phyloP scores from a whole-genome alignment of 768 basidiomycete genomes.

The Mrakia hoshinonis region DNA sequence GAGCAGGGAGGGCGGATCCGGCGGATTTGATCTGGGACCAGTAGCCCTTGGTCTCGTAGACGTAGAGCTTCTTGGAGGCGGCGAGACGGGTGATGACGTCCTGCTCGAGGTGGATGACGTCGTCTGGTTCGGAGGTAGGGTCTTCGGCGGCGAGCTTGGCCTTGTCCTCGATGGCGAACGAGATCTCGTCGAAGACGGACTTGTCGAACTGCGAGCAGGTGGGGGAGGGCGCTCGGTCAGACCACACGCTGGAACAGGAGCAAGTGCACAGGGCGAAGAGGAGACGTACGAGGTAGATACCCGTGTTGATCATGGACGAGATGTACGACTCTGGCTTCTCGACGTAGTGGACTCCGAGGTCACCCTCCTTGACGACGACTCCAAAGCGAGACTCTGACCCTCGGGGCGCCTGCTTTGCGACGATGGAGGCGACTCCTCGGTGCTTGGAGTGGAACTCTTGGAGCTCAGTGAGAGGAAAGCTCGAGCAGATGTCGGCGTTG shows the following conservation, averaged over 20 bases:
- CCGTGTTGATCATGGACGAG: slow-evolving; percentile 29
- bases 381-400: slow-evolving; percentile 44
- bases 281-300: slow-evolving; percentile 9
- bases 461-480: slow-evolving; percentile 33
- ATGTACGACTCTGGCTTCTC: slow-evolving; percentile 47
- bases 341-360: slow-evolving; percentile 42
- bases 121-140: slow-evolving; percentile 41
- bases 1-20: slow-evolving; percentile 46
- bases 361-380: slow-evolving; percentile 42
- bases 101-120: slow-evolving; percentile 45
- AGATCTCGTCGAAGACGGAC: slow-evolving; percentile 44
- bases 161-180: slow-evolving; percentile 44
- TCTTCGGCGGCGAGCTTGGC: slow-evolving; percentile 39
- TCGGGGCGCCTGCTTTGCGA: slow-evolving; percentile 43
- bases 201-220: slow-evolving; percentile 40
- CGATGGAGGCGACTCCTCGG: slow-evolving; percentile 44
- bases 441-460: slow-evolving; percentile 33
- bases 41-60: slow-evolving; percentile 42
- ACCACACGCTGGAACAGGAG: too few species aligned
- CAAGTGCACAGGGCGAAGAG: too few species aligned
- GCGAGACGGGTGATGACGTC: slow-evolving; percentile 46
- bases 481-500: slow-evolving; percentile 45
- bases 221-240: too few species aligned
- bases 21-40: slow-evolving; percentile 47
- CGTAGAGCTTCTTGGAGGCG: slow-evolving; percentile 42